Conservation (phyloP, 495 filamentous ascomycete genomes). For the Penicillium crystallinum region DNA sequence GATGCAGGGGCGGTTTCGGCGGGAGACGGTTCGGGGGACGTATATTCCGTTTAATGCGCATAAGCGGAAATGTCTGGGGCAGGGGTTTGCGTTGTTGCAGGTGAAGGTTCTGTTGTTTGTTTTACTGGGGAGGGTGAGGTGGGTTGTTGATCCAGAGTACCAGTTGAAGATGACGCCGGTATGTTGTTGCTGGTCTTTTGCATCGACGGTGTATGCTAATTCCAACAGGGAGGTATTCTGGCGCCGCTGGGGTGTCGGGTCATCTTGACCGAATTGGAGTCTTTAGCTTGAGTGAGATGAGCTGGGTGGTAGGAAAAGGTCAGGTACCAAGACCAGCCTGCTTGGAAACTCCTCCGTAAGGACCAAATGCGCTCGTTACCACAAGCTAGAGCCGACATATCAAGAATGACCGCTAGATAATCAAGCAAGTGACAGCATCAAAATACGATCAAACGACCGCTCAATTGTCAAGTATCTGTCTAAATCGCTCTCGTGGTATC, state of each 20-base stretch:
- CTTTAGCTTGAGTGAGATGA: neutral
- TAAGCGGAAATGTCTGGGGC: slow-evolving; percentile 32
- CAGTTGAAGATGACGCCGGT: slow-evolving; percentile 31
- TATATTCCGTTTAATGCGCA: slow-evolving; percentile 37
- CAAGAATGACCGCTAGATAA: too few relatives aligned
- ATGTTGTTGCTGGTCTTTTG: slow-evolving; percentile 7
- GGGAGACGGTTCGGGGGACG: slow-evolving; percentile 24
- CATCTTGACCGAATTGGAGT: slow-evolving; percentile 1
- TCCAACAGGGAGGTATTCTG: slow-evolving; percentile 1
- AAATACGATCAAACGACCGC: neutral
- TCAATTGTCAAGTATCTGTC: neutral
- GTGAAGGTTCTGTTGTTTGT: slow-evolving; percentile 32
- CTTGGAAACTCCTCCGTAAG: too few relatives aligned
- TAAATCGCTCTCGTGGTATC: slow-evolving; percentile 1
- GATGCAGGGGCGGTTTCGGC: slow-evolving; percentile 24
- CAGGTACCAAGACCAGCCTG: too few relatives aligned
- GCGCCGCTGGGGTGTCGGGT: slow-evolving; percentile 4
- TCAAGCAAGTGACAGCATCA: neutral
- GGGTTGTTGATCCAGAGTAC: slow-evolving; percentile 28
- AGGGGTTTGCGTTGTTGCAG: slow-evolving; percentile 32
- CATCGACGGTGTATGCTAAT: neutral
- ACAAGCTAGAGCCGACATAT: too few relatives aligned
- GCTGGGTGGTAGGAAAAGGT: too few relatives aligned
- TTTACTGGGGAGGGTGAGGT: slow-evolving; percentile 22
- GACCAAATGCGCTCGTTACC: too few relatives aligned